These are phyloP conservation scores for Pseudogymnoascus sp. DNA, from an alignment of 2,329 filamentous ascomycete species.

Conservation along the genomic window DNA sequence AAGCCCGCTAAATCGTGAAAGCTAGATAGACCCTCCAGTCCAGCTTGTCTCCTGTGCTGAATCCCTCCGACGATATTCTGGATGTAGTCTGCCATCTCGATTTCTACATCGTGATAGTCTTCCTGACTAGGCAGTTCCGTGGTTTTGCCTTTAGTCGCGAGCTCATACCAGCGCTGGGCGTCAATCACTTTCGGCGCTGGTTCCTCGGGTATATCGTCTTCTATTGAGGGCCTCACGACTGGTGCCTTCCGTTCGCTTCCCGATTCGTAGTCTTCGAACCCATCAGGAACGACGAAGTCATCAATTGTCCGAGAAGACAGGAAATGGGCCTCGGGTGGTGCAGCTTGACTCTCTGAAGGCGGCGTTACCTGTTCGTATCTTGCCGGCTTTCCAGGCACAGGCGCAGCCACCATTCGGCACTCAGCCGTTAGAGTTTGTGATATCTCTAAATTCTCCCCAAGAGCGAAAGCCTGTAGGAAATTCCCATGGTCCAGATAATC, in stretches of 20 bases:
- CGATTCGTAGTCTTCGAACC: conserved; percentile 9
- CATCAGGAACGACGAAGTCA: conserved; percentile 24
- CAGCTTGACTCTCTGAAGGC: neutral
- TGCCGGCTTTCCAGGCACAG: neutral
- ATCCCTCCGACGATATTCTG: neutral
- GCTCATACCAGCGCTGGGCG: neutral
- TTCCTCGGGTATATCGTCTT: neutral
- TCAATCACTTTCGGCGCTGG: neutral
- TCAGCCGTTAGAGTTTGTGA: neutral
- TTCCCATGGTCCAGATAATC: neutral
- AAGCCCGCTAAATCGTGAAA: conserved; percentile 20
- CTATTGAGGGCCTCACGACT: neutral
- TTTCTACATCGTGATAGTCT: neutral
- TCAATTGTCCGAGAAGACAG: conserved; percentile 9
- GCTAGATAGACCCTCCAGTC: neutral
- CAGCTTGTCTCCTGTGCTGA: conserved; percentile 1
- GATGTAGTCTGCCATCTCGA: conserved; percentile 7
- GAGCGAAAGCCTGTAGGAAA: neutral
- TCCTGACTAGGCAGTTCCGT: neutral
- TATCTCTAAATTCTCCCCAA: neutral
- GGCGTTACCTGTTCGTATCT: neutral
- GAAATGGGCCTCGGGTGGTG: neutral
- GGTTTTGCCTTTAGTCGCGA: neutral
- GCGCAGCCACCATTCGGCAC: neutral
- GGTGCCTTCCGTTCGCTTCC: neutral